Evolutionary conservation across 1,139 yeast genomes (phyloP), one percentile per base, ranked within the genome.

Genomic region (Candida glucosophila): DNA sequence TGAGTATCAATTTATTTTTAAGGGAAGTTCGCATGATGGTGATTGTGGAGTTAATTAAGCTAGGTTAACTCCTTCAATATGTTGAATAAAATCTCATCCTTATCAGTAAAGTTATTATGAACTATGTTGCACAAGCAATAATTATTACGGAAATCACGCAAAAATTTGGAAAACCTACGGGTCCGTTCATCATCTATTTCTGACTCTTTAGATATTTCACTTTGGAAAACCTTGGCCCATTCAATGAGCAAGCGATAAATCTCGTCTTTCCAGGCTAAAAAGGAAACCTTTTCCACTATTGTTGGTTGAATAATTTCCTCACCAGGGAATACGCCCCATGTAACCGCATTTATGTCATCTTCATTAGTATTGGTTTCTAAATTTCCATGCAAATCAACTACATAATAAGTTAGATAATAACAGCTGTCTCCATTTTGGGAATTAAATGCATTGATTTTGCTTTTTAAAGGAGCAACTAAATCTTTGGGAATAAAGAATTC

Each of bases 251-350:
- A 74, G 38, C 85, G 66, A 64, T 71, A 90, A 19, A 90, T 92
- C 54, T 90, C 98, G 50, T 88, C 96, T 52, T 85, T 88, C 98
- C 98, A 90, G 6, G 97, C 95, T 41, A 83, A 60, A 55, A 85
- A 85, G 3, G 94, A 80, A 15, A 77, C 73, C 47, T 76, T 77
- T 49, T 85, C 95, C n/a, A 85, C 95, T 46, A 85, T 82, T 1
- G 95, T 85, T 28, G 95, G 94, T 53, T 85, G 95, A 39, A 82
- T 66, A 27, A 85, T 81, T 55, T 85, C 95, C 48, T 80, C 81
- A 24, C 93, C 93, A 12, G 95, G 95, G 68, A 82, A 85, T 21
- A 82, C 83, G 36, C 95, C 97, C 98, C 98, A 90, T 9, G 98
- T 90, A 28, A 86, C 96, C 6, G 97, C 96, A 47, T 85, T 86